phyloP scores from a whole-genome alignment of 1,284 basidiomycete species.

The Tylopilus orsonianus region DNA sequence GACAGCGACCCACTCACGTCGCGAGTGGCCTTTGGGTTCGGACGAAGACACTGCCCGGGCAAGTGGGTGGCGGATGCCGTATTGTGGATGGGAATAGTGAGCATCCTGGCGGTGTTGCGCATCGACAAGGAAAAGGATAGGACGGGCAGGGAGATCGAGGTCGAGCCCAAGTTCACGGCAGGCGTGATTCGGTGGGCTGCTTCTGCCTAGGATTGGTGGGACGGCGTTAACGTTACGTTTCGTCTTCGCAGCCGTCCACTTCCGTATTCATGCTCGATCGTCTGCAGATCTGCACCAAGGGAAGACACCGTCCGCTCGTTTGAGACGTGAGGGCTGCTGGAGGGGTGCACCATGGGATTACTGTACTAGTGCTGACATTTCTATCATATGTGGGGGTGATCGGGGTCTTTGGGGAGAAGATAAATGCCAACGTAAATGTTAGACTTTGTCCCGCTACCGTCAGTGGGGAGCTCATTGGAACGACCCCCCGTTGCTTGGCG shows the following conservation, averaged over 20 bases:
- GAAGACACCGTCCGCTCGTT: constrained; percentile 21
- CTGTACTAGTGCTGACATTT: too few relatives aligned
- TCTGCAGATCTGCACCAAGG: constrained; percentile 30
- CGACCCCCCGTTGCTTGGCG: neutral
- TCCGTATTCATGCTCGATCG: constrained; percentile 33
- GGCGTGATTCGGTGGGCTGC: constrained; percentile 32
- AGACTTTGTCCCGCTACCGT: constrained; percentile 14
- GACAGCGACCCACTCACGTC: constrained; percentile 29
- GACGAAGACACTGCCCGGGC: constrained; percentile 36
- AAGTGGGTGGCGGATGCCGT: constrained; percentile 35
- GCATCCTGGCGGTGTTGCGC: constrained; percentile 32
- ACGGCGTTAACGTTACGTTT: constrained; percentile 18
- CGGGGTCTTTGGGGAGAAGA: constrained; percentile 19
- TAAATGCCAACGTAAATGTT: constrained; percentile 20
- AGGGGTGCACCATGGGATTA: neutral
- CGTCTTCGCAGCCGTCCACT: constrained; percentile 29
- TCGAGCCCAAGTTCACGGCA: constrained; percentile 34
- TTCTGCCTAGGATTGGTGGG: constrained; percentile 8
- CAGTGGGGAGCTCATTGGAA: neutral
- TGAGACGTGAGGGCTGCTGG: constrained; percentile 10
- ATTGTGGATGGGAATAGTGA: constrained; percentile 35
- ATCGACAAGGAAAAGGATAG: constrained; percentile 29
- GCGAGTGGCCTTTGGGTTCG: constrained; percentile 34
- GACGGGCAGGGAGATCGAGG: constrained; percentile 24
- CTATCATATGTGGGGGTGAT: constrained; percentile 22